Evolutionary conservation across 345 rosid species (phyloP), one percentile per base, ranked within the genome.

Genomic region (Sisymbrium irio): DNA sequence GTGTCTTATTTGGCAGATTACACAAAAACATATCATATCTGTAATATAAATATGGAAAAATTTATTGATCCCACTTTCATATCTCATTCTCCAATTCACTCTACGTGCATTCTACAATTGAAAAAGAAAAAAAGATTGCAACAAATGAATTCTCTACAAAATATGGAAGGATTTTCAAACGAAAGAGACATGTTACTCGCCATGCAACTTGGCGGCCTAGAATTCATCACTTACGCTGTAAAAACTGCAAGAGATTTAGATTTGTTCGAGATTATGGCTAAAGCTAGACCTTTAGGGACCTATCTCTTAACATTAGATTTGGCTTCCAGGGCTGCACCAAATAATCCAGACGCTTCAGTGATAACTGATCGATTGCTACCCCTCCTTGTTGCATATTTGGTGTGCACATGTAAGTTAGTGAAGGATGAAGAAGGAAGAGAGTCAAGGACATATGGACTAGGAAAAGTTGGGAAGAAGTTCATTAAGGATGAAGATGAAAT

Each of bases 291-390:
- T 14, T 35, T 7, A 10, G 37, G 67, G 17, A 46, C 19, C 1
- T 36, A 70, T 60, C 51, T 71, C 3, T 60, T 67, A 36, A 66
- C 75, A 32, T 36, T 25, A 11, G 59, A 47, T 47, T 61, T 71
- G 20, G 75, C 67, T 49, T 71, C 75, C 5, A 49, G 2, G 19
- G 67, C 20, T 36, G 67, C 50, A 0, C 60, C 75, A 8, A 36
- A 49, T 3, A 61, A 61, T 61, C 51, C 50, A 62, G 30, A 69
- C 22, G 65, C 65, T 58, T 30, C 65, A 25, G 9, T 9, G 60
- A 71, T 71, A 67, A 71, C 49, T 39, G 75, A 71, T 37, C 49
- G 67, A 37, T 60, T 71, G 67, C 60, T 71, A 46, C 67, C 67
- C 1, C 20, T 71, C 50, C 75, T 71, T 61, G 50, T 18, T 3